These are phyloP conservation scores for Cyathus striatus DNA, from an alignment of 768 basidiomycete species.

Conservation along the genomic window DNA sequence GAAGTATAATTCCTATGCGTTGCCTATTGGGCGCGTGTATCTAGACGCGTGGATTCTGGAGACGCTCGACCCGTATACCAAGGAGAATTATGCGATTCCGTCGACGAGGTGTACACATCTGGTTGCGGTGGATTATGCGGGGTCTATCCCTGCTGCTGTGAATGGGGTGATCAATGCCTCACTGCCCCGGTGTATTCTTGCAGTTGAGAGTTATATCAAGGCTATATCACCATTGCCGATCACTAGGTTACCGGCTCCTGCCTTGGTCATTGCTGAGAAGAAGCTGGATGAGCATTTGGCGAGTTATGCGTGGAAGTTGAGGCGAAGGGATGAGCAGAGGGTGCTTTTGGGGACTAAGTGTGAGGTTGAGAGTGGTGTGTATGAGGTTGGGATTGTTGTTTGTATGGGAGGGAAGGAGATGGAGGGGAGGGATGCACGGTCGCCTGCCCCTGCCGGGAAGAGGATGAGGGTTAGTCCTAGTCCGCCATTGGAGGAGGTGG, in stretches of 20 bases:
- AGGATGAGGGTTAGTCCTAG: slow-evolving; percentile 24
- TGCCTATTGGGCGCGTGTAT: slow-evolving; percentile 78
- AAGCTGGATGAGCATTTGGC: slow-evolving; percentile 39
- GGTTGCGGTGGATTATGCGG: slow-evolving; percentile 82
- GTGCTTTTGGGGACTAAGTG: slow-evolving; percentile 53
- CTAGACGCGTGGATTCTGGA: slow-evolving; percentile 96
- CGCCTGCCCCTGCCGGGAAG: slow-evolving; percentile 14
- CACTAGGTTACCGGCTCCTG: slow-evolving; percentile 62
- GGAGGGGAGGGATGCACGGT: slow-evolving; percentile 7
- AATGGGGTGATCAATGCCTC: slow-evolving; percentile 83
- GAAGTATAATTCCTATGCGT: slow-evolving; percentile 71
- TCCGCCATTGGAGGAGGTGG: slow-evolving; percentile 6
- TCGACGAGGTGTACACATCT: slow-evolving; percentile 85
- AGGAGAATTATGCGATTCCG: slow-evolving; percentile 91
- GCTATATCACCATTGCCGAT: slow-evolving; percentile 57
- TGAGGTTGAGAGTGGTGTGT: slow-evolving; percentile 42
- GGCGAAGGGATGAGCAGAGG: slow-evolving; percentile 53
- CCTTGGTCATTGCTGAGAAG: slow-evolving; percentile 52
- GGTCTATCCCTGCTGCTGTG: slow-evolving; percentile 77
- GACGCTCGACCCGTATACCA: slow-evolving; percentile 92
- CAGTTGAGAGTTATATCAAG: slow-evolving; percentile 73
- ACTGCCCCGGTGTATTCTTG: slow-evolving; percentile 65
- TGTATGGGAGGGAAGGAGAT: slow-evolving; percentile 15
- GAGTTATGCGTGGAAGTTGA: slow-evolving; percentile 54
- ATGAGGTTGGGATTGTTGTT: slow-evolving; percentile 48